phyloP scores from a whole-genome alignment of 2,329 filamentous ascomycete species.

The Alternaria dauci region DNA sequence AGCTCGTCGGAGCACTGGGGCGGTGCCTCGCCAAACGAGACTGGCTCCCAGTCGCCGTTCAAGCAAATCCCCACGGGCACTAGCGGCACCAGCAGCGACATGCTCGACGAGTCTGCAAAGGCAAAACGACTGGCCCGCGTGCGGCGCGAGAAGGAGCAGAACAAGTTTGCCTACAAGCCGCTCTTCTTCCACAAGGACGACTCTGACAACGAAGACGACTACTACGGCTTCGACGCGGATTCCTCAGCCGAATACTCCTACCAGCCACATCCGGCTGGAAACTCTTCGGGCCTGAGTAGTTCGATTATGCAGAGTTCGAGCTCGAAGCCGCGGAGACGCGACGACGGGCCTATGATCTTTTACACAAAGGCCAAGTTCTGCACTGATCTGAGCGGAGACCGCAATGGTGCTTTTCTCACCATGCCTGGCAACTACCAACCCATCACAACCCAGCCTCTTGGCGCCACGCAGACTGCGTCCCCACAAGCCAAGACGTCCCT shows the following conservation, averaged over 20 bases:
- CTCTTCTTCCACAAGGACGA: slow-evolving; percentile 58
- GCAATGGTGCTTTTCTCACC: slow-evolving; percentile 26
- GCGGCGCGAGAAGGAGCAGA: slow-evolving; percentile 36
- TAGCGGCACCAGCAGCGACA: slow-evolving; percentile 32
- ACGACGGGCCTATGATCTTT: slow-evolving; percentile 81
- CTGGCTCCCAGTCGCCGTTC: slow-evolving; percentile 35
- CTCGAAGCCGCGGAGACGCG: slow-evolving; percentile 60
- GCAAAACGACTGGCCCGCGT: slow-evolving; percentile 28
- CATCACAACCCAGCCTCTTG: slow-evolving; percentile 46
- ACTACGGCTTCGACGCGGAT: slow-evolving; percentile 43
- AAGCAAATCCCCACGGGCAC: slow-evolving; percentile 36
- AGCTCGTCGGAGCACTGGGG: slow-evolving; percentile 55
- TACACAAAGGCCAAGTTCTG: slow-evolving; percentile 83
- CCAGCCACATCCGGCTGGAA: slow-evolving; percentile 38
- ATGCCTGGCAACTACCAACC: slow-evolving; percentile 40
- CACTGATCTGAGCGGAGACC: slow-evolving; percentile 78
- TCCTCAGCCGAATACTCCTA: slow-evolving; percentile 42
- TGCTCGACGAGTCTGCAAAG: slow-evolving; percentile 25
- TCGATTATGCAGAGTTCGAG: slow-evolving; percentile 57
- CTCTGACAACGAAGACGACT: slow-evolving; percentile 51
- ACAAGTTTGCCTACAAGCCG: slow-evolving; percentile 56
- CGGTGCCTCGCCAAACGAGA: slow-evolving; percentile 61
- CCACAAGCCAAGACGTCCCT: slow-evolving; percentile 9
- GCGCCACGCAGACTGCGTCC: slow-evolving; percentile 15
- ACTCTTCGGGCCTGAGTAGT: slow-evolving; percentile 57